Evolutionary conservation across 331 rosid species (phyloP).

Genomic region (Quercus lobata): DNA sequence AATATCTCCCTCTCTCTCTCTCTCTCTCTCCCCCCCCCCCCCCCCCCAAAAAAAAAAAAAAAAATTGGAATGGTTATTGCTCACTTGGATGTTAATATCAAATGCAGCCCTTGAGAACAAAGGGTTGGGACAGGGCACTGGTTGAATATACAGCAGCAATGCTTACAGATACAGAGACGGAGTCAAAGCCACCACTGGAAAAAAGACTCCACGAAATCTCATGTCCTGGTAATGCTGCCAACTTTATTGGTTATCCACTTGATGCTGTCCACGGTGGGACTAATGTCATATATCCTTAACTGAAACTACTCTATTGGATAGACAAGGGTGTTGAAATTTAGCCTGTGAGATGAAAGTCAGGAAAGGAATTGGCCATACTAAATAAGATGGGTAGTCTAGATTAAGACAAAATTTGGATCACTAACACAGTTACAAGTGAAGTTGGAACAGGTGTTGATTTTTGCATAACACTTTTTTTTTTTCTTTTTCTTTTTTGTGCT

Average conservation of each 20-base stretch:
- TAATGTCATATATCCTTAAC: neutral
- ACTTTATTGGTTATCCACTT: slow-evolving; percentile 7
- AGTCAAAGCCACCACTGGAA: slow-evolving; percentile 56
- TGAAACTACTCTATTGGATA: neutral
- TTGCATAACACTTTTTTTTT: neutral
- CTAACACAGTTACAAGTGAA: neutral
- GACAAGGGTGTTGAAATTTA: neutral
- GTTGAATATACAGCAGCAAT: slow-evolving; percentile 79
- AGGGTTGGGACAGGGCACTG: slow-evolving; percentile 91
- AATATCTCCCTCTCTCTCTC: neutral
- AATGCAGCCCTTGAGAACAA: slow-evolving; percentile 78
- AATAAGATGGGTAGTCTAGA: neutral
- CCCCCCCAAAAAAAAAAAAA: no score
- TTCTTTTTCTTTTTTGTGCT: neutral
- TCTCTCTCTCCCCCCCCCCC: neutral
- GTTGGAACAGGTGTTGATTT: neutral
- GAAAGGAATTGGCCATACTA: neutral
- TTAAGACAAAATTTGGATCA: slow-evolving; percentile 11
- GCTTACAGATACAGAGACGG: slow-evolving; percentile 63
- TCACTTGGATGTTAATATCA: slow-evolving; percentile 27
- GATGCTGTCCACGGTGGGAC: neutral
- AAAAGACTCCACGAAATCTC: slow-evolving; percentile 72
- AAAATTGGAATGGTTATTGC: slow-evolving; percentile 5
- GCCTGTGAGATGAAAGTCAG: slow-evolving; percentile 1
- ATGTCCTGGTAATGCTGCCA: slow-evolving; percentile 66